A percentile compares a stretch with the other conserved stretches of the same genome.
Evolutionary conservation across 108 stramenopile species (phyloP).

Genomic region (Hondaea fermentalgiana): DNA sequence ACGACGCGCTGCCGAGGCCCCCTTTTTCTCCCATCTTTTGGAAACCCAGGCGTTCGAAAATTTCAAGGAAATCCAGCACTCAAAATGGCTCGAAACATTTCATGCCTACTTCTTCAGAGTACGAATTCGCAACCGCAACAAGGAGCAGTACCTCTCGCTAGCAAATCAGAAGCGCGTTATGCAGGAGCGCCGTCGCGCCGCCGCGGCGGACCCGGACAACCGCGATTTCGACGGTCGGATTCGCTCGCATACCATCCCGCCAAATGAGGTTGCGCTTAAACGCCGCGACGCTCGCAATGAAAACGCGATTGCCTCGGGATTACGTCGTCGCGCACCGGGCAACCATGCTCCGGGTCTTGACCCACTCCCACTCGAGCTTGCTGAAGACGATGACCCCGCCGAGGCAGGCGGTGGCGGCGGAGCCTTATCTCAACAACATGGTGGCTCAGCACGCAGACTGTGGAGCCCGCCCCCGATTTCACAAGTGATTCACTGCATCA

Average conservation of each 20-base stretch:
- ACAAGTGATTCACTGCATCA: background rate
- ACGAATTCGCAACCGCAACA: background rate
- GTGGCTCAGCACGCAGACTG: too few species aligned
- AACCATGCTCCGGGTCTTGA: background rate
- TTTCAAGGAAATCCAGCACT: slow-evolving; percentile 5
- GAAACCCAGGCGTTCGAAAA: background rate
- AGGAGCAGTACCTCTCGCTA: background rate
- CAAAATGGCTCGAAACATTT: background rate
- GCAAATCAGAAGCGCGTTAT: background rate
- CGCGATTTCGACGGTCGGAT: background rate
- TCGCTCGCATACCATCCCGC: background rate
- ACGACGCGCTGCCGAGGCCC: background rate
- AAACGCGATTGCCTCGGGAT: background rate
- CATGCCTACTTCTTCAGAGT: background rate
- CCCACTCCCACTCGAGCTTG: background rate
- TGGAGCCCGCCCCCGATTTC: background rate
- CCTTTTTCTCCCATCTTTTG: background rate
- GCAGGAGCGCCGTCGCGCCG: background rate
- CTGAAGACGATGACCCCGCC: background rate
- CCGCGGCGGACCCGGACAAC: background rate
- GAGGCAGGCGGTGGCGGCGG: background rate
- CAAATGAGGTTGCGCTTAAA: background rate
- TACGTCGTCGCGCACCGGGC: background rate
- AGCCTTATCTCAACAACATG: too few species aligned
- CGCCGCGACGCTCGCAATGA: background rate